These are phyloP conservation scores for Flammula alnicola DNA, from an alignment of 1,284 basidiomycete genomes.

Conservation along the genomic window DNA sequence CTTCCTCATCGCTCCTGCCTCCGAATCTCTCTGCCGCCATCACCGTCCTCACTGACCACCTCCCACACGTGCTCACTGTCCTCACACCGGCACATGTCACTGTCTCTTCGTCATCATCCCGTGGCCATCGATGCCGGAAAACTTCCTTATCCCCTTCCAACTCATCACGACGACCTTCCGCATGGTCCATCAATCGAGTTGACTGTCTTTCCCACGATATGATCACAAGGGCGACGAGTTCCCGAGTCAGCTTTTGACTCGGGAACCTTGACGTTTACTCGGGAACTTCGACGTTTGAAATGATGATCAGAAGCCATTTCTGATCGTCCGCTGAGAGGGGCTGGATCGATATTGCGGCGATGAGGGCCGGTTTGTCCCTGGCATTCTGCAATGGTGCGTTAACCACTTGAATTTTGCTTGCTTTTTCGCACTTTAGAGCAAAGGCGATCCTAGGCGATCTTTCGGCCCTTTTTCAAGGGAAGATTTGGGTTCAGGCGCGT, in stretches of 20 bases:
- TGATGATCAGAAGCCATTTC: too few species aligned
- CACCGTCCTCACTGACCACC: not conserved
- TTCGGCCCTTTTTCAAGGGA: too few species aligned
- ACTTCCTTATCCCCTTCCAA: constrained; percentile 2
- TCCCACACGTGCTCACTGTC: constrained; percentile 4
- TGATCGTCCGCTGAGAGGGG: not conserved
- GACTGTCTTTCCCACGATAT: constrained; percentile 25
- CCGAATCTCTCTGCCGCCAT: not conserved
- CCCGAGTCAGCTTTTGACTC: constrained; percentile 45
- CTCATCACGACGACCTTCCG: not conserved
- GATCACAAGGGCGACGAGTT: constrained; percentile 36
- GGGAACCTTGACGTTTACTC: constrained; percentile 35
- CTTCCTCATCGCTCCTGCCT: not conserved
- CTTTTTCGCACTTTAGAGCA: too few species aligned
- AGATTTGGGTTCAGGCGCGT: too few species aligned
- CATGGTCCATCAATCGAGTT: constrained; percentile 4
- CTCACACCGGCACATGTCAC: not conserved
- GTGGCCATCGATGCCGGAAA: constrained; percentile 10
- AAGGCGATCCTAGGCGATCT: too few species aligned
- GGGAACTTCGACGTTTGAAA: constrained; percentile 26
- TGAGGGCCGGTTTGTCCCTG: not conserved
- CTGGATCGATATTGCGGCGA: not conserved
- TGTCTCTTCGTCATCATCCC: constrained; percentile 5
- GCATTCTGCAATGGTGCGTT: not conserved
- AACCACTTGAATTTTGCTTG: too few species aligned